phyloP scores from a whole-genome alignment of 306 rosid species.

The Cyamopsis tetragonoloba region DNA sequence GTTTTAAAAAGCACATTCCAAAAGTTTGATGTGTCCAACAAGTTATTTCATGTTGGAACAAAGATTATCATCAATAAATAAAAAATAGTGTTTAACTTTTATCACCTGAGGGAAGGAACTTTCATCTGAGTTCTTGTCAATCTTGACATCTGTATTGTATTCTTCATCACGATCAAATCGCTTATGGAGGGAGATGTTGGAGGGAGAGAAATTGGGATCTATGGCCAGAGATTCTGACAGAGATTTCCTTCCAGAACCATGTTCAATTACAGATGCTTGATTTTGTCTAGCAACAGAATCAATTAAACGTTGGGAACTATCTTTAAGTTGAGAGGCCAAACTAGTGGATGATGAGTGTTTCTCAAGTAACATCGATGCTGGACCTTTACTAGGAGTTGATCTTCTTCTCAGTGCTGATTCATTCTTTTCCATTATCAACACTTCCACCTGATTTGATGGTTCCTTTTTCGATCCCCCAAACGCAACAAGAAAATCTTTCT shows the following conservation, averaged over 20 bases:
- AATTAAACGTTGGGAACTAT: conserved; percentile 41
- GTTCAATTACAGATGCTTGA: conserved; percentile 67
- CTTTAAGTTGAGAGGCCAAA: conserved; percentile 52
- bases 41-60: neutral
- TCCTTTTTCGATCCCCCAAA: conserved; percentile 96
- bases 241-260: conserved; percentile 92
- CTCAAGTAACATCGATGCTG: conserved; percentile 39
- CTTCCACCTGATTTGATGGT: conserved; percentile 96
- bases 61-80: too few relatives aligned
- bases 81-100: too few relatives aligned
- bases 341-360: conserved; percentile 44
- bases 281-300: conserved; percentile 52
- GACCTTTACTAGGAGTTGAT: conserved; percentile 43
- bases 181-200: conserved; percentile 64
- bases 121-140: conserved; percentile 50
- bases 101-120: conserved; percentile 55
- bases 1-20: too few relatives aligned
- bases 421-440: conserved; percentile 64
- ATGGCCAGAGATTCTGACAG: conserved; percentile 61
- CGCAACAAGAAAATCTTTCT: conserved; percentile 89
- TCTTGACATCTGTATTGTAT: conserved; percentile 41
- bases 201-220: conserved; percentile 49
- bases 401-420: conserved; percentile 43
- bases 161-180: conserved; percentile 74
- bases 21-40: neutral